phyloP scores from a whole-genome alignment of 176 grass and related monocot genomes.

The Triticum turgidum region DNA sequence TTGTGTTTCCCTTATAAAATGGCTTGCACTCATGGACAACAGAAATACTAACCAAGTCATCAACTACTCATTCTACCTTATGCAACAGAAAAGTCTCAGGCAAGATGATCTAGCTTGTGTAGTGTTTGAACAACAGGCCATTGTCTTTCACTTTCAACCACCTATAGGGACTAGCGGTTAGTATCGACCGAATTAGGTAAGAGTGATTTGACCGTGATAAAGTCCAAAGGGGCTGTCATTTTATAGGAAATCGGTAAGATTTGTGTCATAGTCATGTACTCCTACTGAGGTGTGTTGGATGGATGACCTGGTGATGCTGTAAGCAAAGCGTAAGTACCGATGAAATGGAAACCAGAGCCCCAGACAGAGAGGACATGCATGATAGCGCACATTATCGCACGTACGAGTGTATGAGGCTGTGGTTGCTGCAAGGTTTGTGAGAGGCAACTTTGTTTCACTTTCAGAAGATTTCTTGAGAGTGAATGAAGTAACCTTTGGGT shows the following conservation, averaged over 20 bases:
- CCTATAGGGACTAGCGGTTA: conserved; percentile 4
- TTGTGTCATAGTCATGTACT: background rate
- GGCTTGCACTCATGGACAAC: no score
- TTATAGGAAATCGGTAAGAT: conserved; percentile 18
- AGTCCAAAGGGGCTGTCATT: conserved; percentile 32
- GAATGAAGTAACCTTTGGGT: background rate
- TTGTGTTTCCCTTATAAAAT: no score
- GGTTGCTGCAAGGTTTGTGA: background rate
- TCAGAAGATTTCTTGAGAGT: background rate
- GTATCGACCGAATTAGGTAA: conserved; percentile 33
- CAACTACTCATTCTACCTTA: conserved; percentile 15
- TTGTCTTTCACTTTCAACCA: conserved; percentile 3
- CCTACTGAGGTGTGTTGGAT: background rate
- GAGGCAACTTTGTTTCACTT: conserved; percentile 7
- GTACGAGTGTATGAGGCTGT: background rate
- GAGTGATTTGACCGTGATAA: conserved; percentile 6
- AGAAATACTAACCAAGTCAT: background rate
- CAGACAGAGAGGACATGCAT: background rate
- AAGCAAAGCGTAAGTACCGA: conserved; percentile 39
- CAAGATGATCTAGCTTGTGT: background rate
- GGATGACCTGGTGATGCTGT: conserved; percentile 29
- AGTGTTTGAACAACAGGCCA: conserved; percentile 9
- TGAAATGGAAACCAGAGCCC: background rate
- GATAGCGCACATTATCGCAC: background rate
- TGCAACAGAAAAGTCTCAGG: background rate